A percentile compares a stretch with the other conserved stretches of the same genome.
Evolutionary conservation across 2,329 filamentous ascomycete genomes (phyloP).

Genomic region (Colletotrichum salicis): DNA sequence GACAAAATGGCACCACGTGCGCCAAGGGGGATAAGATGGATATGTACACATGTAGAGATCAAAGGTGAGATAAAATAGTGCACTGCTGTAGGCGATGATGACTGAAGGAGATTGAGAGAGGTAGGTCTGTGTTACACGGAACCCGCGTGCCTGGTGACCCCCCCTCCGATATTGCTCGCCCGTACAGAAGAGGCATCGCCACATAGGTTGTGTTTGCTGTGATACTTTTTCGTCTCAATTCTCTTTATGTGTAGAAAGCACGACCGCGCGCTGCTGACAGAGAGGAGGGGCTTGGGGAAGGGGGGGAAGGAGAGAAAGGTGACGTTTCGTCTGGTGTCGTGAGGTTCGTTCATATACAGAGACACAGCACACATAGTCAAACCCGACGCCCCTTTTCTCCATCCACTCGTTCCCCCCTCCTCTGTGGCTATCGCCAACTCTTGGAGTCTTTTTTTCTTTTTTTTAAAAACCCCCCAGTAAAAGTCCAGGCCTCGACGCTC

Average conservation of each 20-base stretch:
- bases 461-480: no score
- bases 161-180: no score
- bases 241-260: neutral
- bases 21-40: neutral
- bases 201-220: neutral
- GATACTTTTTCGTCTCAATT: neutral
- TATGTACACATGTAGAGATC: neutral
- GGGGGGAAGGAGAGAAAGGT: neutral
- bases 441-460: neutral
- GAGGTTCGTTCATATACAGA: neutral
- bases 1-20: neutral
- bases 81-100: neutral
- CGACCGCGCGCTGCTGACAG: neutral
- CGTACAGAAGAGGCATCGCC: neutral
- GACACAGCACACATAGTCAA: neutral
- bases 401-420: neutral
- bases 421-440: neutral
- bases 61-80: neutral
- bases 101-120: neutral
- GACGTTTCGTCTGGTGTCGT: constrained; percentile 31
- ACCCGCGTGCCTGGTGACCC: neutral
- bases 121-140: neutral
- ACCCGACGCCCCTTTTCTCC: neutral
- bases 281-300: neutral
- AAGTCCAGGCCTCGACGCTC: neutral